Percentiles rank a stretch among this genome's conserved stretches.
Evolutionary conservation across 2,329 filamentous ascomycete species (phyloP).

Genomic region (Fusarium bulbicola): DNA sequence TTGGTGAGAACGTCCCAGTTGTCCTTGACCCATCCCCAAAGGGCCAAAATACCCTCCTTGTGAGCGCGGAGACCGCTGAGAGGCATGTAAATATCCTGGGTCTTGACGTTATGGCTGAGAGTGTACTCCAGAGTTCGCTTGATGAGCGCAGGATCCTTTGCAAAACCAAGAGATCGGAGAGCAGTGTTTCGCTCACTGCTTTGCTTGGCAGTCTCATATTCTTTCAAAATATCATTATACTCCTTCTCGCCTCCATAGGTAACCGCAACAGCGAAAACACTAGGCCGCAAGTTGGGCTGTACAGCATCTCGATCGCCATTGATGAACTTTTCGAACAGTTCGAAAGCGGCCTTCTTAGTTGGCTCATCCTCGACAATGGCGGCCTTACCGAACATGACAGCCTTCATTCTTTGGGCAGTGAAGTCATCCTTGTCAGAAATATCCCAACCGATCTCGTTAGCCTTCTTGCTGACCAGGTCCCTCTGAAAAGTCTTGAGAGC

Average conservation of each 20-base stretch:
- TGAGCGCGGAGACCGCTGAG: constrained; percentile 81
- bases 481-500: constrained; percentile 86
- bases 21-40: constrained; percentile 84
- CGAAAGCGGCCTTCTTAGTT: constrained; percentile 81
- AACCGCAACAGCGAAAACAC: constrained; percentile 85
- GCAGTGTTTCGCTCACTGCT: constrained; percentile 90
- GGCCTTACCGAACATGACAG: constrained; percentile 85
- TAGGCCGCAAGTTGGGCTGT: constrained; percentile 89
- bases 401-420: constrained; percentile 94
- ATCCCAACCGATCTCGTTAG: constrained; percentile 87
- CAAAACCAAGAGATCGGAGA: constrained; percentile 82
- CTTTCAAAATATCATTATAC: constrained; percentile 42
- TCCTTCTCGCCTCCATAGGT: constrained; percentile 79
- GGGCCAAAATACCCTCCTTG: constrained; percentile 77
- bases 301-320: constrained; percentile 82
- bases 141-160: constrained; percentile 81
- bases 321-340: constrained; percentile 89
- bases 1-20: constrained; percentile 89
- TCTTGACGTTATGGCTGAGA: constrained; percentile 84
- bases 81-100: constrained; percentile 93
- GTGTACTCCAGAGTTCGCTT: constrained; percentile 80
- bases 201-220: constrained; percentile 64
- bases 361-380: constrained; percentile 82
- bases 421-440: constrained; percentile 88
- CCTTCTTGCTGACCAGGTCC: constrained; percentile 78